phyloP scores from a whole-genome alignment of 139 green algal genomes.

The Chlorella sp. region DNA sequence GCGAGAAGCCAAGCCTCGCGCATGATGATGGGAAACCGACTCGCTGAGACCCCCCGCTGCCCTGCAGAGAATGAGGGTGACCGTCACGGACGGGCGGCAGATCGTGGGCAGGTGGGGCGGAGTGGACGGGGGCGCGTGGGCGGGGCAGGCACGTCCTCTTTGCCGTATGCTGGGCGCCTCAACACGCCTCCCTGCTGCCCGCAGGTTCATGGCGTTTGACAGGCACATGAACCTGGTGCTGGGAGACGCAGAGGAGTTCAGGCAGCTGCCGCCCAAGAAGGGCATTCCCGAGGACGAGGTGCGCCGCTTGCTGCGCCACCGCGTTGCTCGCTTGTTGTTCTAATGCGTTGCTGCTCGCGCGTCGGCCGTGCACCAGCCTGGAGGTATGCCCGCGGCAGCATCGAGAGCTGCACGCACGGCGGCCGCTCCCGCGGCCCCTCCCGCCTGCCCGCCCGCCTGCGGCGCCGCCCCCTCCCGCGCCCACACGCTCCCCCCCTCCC shows the following conservation, averaged over 20 bases:
- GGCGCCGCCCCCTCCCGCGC: neutral
- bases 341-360: neutral
- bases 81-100: slow-evolving; percentile 83
- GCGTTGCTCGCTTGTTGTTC: neutral
- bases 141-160: too few relatives aligned
- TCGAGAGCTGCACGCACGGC: too few relatives aligned
- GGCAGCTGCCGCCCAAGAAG: slow-evolving; percentile 95
- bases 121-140: too few relatives aligned
- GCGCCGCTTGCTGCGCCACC: neutral
- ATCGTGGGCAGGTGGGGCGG: slow-evolving; percentile 87
- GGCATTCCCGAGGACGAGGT: slow-evolving; percentile 83
- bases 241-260: slow-evolving; percentile 95
- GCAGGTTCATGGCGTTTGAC: slow-evolving; percentile 99
- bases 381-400: too few relatives aligned
- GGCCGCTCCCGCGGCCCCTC: neutral
- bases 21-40: neutral
- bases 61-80: slow-evolving; percentile 72
- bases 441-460: neutral
- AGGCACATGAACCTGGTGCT: slow-evolving; percentile 99
- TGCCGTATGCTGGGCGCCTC: too few relatives aligned
- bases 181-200: neutral
- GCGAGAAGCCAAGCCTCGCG: neutral
- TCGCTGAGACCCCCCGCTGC: neutral
- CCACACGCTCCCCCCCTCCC: too few relatives aligned
- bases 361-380: too few relatives aligned